phyloP scores from a whole-genome alignment of 257 asterid species.

The Capsicum rhomboideum region DNA sequence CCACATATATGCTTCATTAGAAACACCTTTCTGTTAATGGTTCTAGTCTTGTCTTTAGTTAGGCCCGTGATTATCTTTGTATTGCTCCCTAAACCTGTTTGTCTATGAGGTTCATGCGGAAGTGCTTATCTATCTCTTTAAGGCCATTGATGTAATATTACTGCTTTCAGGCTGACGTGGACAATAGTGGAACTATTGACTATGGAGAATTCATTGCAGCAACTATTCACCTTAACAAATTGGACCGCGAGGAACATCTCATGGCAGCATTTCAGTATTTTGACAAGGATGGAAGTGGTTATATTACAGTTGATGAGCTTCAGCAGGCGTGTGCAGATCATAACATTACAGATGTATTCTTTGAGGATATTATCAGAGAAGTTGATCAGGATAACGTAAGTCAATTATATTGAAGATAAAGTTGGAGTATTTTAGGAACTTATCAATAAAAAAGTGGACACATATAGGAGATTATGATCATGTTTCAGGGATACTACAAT shows the following conservation, averaged over 20 bases:
- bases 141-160: background rate
- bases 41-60: background rate
- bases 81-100: background rate
- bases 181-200: constrained; percentile 79
- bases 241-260: constrained; percentile 82
- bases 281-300: constrained; percentile 85
- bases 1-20: background rate
- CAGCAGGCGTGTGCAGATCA: constrained; percentile 86
- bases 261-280: constrained; percentile 75
- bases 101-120: background rate
- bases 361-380: constrained; percentile 75
- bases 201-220: constrained; percentile 85
- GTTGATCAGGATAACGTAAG: constrained; percentile 83
- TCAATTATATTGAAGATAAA: background rate
- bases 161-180: constrained; percentile 72
- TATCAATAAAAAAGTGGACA: background rate
- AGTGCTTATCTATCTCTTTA: background rate
- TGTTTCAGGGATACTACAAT: background rate
- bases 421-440: background rate
- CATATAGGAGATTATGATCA: background rate
- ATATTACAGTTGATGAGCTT: constrained; percentile 83
- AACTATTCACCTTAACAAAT: constrained; percentile 68
- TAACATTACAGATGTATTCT: constrained; percentile 49
- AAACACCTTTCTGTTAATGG: background rate
- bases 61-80: background rate